A percentile compares a stretch with the other conserved stretches of the same genome.
Evolutionary conservation across 805 yeast genomes (phyloP).

Genomic region (Kodamaea sagamina): DNA sequence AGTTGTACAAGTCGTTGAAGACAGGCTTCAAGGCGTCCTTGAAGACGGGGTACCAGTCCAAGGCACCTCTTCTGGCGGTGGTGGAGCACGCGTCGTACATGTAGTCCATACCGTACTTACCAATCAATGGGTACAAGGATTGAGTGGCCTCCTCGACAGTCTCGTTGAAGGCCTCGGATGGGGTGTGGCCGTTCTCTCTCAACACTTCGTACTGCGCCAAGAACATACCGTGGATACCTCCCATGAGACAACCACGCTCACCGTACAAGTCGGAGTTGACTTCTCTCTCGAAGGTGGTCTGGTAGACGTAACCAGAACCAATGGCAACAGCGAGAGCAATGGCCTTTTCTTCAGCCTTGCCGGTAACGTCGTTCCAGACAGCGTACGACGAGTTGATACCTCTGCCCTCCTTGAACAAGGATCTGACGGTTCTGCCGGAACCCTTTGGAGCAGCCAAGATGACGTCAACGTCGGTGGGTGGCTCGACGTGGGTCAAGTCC

Average conservation of each 20-base stretch:
- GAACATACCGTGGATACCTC: constrained; percentile 99
- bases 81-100: constrained; percentile 99
- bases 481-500: constrained; percentile 93
- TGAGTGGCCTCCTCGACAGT: constrained; percentile 99
- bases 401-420: constrained; percentile 99
- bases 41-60: constrained; percentile 99
- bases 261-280: constrained; percentile 99
- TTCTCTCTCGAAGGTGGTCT: constrained; percentile 98
- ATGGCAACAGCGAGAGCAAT: constrained; percentile 98
- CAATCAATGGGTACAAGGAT: constrained; percentile 97
- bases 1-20: constrained; percentile 91
- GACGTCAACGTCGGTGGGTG: constrained; percentile 93
- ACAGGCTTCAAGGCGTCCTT: constrained; percentile 99
- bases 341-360: constrained; percentile 99
- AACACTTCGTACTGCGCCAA: constrained; percentile 99
- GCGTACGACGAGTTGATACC: constrained; percentile 99
- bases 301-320: constrained; percentile 99
- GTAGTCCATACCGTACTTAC: constrained; percentile 99
- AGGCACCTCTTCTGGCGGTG: constrained; percentile 99
- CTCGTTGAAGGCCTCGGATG: constrained; percentile 99
- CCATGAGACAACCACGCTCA: constrained; percentile 99
- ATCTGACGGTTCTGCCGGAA: constrained; percentile 99
- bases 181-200: constrained; percentile 99
- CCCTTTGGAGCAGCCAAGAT: constrained; percentile 99
- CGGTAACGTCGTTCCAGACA: constrained; percentile 98